Evolutionary conservation across 2,329 filamentous ascomycete species (phyloP), one percentile per base, ranked within the genome.

Genomic region (Cryphonectria parasitica): DNA sequence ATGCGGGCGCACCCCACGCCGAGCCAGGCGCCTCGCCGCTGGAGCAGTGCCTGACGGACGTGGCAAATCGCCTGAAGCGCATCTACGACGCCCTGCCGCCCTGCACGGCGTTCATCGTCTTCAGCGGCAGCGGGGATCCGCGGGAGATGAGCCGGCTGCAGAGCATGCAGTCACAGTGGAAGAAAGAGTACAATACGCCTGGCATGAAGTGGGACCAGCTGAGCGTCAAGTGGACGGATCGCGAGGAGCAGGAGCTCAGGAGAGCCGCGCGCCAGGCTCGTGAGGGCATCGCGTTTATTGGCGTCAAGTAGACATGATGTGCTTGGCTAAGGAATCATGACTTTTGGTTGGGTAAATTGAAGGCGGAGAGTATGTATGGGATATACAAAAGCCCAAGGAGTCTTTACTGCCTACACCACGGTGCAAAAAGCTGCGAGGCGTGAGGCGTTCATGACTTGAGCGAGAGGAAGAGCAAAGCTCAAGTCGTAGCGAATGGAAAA

Each of bases 121-220:
- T 89, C 79, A 89, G 87, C 74, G 90, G 90, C 73, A 90, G 87
- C 7, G 90, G 90, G 54, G 89, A 92, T 75, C 89, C 90, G n/a
- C 86, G 89, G 45, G 86, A 89, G 75, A 90, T 91, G 89, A 86
- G 85, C 71, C 82, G 84, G 56, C 80, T 91, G 74, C 88, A 90
- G 81, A 84, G 84, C 31, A 82, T 90, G 83, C 87, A 91, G 66
- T 77, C 83, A 8, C 85, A 87, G 78, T 90, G 87, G 82, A 88
- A 86, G 77, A 85, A 84, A 74, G 90, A 92, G 79, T 91, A 90
- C 78, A 89, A 89, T 78, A 86, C 85, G 11, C 86, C 86, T 0
- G 87, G 88, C 17, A 87, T 83, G 73, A 90, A 90, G 74, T 92
- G 90, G 90, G 89, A 92, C 77, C 80, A 90, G 73, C 81, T 92